Percentiles rank a stretch among this genome's conserved stretches.
Conservation (phyloP, 768 basidiomycete genomes). For the Lactarius hengduanensis region DNA sequence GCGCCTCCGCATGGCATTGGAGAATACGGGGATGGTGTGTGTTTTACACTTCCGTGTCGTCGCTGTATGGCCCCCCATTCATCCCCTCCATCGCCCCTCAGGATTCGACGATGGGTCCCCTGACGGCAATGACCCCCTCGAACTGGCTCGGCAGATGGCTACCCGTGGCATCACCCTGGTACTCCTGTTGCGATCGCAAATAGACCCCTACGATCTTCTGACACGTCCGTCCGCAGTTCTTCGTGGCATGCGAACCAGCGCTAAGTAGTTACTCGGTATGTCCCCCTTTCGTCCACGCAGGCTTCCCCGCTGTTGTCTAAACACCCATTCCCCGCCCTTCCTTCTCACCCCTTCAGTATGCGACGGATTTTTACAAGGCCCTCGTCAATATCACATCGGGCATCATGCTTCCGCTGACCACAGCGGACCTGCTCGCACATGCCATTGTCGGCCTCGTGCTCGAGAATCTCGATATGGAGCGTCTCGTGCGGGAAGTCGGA, state of each 20-base stretch:
- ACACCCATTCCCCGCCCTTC: conserved; percentile 2
- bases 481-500: conserved; percentile 92
- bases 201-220: conserved; percentile 22
- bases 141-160: conserved; percentile 87
- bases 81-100: conserved; percentile 34
- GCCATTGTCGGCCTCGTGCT: conserved; percentile 96
- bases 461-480: conserved; percentile 98
- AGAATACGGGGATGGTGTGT: conserved; percentile 90
- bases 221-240: conserved; percentile 59
- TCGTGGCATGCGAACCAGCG: conserved; percentile 98
- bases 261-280: conserved; percentile 87
- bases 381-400: conserved; percentile 92
- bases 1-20: conserved; percentile 98
- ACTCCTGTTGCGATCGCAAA: conserved; percentile 33
- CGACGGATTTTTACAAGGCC: conserved; percentile 93
- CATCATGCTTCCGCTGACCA: conserved; percentile 93
- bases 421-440: conserved; percentile 90
- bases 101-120: conserved; percentile 94
- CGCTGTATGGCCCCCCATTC: background rate
- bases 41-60: conserved; percentile 12
- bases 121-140: conserved; percentile 88
- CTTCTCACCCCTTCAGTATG: conserved; percentile 52
- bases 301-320: background rate
- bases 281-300: background rate
- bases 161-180: conserved; percentile 87